Conservation (phyloP, 2,329 filamentous ascomycete genomes). For the Ophiocordyceps camponoti-saundersi region DNA sequence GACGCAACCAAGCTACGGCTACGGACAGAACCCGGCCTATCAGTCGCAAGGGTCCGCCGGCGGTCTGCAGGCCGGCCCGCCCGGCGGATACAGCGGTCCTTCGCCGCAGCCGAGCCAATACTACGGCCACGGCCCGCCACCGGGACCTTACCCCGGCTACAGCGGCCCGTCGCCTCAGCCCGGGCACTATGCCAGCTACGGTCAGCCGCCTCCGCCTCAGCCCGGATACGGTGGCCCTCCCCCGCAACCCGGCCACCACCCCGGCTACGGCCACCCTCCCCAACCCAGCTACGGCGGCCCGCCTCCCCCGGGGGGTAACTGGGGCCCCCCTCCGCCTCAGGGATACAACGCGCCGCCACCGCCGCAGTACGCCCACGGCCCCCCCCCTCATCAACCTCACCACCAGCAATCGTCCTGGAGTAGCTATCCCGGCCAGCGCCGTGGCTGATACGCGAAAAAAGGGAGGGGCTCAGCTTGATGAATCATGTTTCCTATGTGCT, state of each 20-base stretch:
- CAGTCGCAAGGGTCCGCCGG: conserved; percentile 3
- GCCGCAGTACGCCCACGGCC: not conserved
- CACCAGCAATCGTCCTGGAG: conserved; percentile 14
- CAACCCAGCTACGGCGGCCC: conserved; percentile 7
- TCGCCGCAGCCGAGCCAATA: conserved; percentile 15
- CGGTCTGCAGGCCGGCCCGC: conserved; percentile 7
- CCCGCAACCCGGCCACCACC: conserved; percentile 3
- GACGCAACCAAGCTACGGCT: conserved; percentile 20
- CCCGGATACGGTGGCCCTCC: conserved; percentile 9
- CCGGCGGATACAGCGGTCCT: conserved; percentile 13
- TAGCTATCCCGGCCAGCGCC: conserved; percentile 20
- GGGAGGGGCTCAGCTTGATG: too few relatives aligned
- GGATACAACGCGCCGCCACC: conserved; percentile 6
- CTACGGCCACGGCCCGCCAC: conserved; percentile 16
- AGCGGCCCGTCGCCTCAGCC: conserved; percentile 6
- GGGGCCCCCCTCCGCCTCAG: conserved; percentile 5
- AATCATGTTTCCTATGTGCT: too few relatives aligned
- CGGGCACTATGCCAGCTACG: conserved; percentile 4
- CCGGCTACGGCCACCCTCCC: not conserved
- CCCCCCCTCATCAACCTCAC: not conserved
- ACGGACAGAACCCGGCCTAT: conserved; percentile 19
- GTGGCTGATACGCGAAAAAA: conserved; percentile 7
- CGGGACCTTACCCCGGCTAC: conserved; percentile 10
- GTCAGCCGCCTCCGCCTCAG: conserved; percentile 3
- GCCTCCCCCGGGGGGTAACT: conserved; percentile 8